Conservation (phyloP, 176 grass and related monocot genomes). For the Eragrostis curvula region DNA sequence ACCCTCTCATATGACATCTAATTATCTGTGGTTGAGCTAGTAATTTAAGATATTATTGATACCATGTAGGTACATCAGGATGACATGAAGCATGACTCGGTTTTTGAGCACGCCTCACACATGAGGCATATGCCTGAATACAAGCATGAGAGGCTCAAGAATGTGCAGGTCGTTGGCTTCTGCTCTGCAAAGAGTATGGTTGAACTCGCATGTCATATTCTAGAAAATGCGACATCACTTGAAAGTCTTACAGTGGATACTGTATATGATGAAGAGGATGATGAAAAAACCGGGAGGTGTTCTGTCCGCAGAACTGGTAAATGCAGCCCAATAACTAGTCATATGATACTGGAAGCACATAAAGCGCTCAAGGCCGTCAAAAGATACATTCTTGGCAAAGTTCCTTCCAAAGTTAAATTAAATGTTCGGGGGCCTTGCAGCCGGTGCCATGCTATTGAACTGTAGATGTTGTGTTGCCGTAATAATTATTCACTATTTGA, state of each 20-base stretch:
- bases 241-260: background rate
- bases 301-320: background rate
- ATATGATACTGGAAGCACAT: background rate
- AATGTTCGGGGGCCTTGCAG: conserved; percentile 15
- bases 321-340: background rate
- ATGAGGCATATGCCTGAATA: background rate
- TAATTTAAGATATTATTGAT: background rate
- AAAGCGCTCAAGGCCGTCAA: background rate
- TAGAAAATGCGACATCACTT: background rate
- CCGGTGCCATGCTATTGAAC: background rate
- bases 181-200: conserved; percentile 22
- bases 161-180: conserved; percentile 20
- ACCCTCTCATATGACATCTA: background rate
- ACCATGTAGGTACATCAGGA: background rate
- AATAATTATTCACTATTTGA: background rate
- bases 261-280: background rate
- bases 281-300: background rate
- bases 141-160: background rate
- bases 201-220: conserved; percentile 6
- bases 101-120: background rate
- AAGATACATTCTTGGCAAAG: background rate
- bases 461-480: background rate
- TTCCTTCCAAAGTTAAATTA: background rate
- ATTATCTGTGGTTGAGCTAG: background rate
- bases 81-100: background rate